Conservation (phyloP, 768 basidiomycete genomes). For the Boletus rufocinnamomeus region DNA sequence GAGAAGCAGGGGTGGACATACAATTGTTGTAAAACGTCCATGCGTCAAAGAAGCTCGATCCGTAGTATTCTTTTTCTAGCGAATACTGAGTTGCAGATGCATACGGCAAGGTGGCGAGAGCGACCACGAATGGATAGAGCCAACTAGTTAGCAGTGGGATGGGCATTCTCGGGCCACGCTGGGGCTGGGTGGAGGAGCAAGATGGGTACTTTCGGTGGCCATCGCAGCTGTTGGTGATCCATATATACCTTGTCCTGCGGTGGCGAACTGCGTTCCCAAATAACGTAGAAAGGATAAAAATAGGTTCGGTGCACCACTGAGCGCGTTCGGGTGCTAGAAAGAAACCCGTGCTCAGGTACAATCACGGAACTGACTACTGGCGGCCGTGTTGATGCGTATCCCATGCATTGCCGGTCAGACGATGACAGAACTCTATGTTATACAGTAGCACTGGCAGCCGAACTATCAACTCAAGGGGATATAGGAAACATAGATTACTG, state of each 20-base stretch:
- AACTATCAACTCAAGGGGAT: too few species aligned
- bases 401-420: not conserved
- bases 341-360: not conserved
- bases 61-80: constrained; percentile 57
- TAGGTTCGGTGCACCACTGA: not conserved
- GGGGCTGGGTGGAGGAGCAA: not conserved
- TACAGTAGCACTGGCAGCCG: too few species aligned
- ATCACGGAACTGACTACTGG: too few species aligned
- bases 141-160: not conserved
- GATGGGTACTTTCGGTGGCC: not conserved
- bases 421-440: too few species aligned
- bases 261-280: not conserved
- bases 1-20: constrained; percentile 31
- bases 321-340: not conserved
- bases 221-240: not conserved
- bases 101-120: constrained; percentile 9
- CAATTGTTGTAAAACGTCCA: constrained; percentile 68
- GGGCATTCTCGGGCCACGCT: constrained; percentile 11
- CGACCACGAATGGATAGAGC: constrained; percentile 9
- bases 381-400: too few species aligned
- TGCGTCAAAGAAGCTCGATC: constrained; percentile 63
- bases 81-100: constrained; percentile 44
- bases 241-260: constrained; percentile 15
- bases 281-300: not conserved
- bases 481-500: too few species aligned